phyloP scores from a whole-genome alignment of 1,139 yeast species.

The Protomyces arabidopsidicola region DNA sequence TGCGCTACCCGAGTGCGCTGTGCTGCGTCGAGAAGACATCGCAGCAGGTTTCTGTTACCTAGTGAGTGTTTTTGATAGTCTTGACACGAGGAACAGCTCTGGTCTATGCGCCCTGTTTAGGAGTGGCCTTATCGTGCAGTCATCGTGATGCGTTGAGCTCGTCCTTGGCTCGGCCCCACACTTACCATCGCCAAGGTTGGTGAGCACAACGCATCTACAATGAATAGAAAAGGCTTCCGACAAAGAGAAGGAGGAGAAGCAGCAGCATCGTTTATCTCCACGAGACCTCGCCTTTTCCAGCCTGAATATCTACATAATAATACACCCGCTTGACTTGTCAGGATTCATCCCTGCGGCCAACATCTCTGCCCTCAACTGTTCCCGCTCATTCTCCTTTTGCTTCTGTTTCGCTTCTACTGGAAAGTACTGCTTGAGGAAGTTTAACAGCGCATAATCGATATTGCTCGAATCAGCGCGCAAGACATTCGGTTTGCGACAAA shows the following conservation, averaged over 20 bases:
- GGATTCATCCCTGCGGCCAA: constrained; percentile 9
- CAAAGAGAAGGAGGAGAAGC: background rate
- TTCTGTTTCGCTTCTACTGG: constrained; percentile 64
- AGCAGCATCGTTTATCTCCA: background rate
- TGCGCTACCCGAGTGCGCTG: no score
- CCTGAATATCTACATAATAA: background rate
- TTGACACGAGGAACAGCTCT: no score
- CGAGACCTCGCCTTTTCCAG: background rate
- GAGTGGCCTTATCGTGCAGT: no score
- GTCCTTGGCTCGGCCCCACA: no score
- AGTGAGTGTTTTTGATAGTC: no score
- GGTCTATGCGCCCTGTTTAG: no score
- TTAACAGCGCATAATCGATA: constrained; percentile 53
- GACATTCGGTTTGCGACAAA: constrained; percentile 58
- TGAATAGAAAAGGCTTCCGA: background rate
- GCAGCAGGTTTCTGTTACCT: no score
- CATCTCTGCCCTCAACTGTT: constrained; percentile 46
- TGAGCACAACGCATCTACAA: no score
- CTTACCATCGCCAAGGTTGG: no score
- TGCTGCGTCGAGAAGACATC: no score
- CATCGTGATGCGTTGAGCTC: no score
- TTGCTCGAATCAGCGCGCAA: constrained; percentile 56
- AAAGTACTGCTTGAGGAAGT: constrained; percentile 54
- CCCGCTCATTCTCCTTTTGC: constrained; percentile 55
- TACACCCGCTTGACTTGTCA: background rate